Percentiles rank a stretch among this genome's conserved stretches.
These are phyloP conservation scores for Lipomyces starkeyi DNA, from an alignment of 805 yeast species.

Conservation along the genomic window DNA sequence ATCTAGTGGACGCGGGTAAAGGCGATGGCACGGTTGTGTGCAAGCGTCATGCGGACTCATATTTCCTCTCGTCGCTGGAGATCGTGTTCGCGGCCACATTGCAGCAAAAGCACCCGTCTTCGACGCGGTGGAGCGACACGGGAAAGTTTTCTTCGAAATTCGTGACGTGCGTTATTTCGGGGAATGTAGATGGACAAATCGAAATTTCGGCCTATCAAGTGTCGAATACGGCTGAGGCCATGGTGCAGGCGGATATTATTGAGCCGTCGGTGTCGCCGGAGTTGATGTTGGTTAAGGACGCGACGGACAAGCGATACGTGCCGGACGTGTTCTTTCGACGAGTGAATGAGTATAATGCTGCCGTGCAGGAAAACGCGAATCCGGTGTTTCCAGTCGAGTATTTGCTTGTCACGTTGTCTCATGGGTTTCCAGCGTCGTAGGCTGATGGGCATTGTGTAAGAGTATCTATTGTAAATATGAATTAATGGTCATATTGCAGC, in stretches of 20 bases:
- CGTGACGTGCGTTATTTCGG: slow-evolving; percentile 90
- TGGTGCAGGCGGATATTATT: slow-evolving; percentile 83
- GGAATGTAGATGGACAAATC: slow-evolving; percentile 86
- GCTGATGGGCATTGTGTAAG: neutral
- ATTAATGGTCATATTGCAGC: neutral
- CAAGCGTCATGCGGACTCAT: slow-evolving; percentile 90
- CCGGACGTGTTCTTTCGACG: slow-evolving; percentile 91
- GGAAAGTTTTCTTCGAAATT: slow-evolving; percentile 84
- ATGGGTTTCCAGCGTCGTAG: slow-evolving; percentile 73
- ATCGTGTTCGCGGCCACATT: slow-evolving; percentile 79
- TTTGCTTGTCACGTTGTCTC: slow-evolving; percentile 82
- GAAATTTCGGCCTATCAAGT: slow-evolving; percentile 92
- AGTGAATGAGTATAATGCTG: slow-evolving; percentile 84
- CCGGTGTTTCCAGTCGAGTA: slow-evolving; percentile 95
- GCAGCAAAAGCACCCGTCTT: slow-evolving; percentile 70
- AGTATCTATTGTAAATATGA: neutral
- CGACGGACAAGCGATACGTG: slow-evolving; percentile 78
- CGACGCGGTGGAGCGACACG: slow-evolving; percentile 64
- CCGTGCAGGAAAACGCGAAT: slow-evolving; percentile 86
- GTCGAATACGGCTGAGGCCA: slow-evolving; percentile 82
- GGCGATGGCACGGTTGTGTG: slow-evolving; percentile 90
- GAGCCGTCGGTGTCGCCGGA: slow-evolving; percentile 91
- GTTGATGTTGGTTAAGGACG: slow-evolving; percentile 77
- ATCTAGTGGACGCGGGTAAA: slow-evolving; percentile 82
- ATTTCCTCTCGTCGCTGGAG: slow-evolving; percentile 88